Conservation (phyloP, 257 asterid genomes). For the Eustoma russellianum region DNA sequence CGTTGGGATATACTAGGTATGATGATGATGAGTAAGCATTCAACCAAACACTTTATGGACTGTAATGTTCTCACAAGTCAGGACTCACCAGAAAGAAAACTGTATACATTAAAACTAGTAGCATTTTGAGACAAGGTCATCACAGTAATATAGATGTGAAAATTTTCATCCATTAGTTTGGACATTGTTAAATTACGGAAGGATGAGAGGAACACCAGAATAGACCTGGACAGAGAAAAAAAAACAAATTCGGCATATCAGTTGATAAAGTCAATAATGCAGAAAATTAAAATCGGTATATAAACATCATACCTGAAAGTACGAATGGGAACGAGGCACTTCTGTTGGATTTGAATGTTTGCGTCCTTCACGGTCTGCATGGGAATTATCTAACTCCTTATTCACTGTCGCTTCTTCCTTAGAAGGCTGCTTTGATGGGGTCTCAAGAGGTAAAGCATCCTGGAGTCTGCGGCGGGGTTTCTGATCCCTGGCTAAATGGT, state of each 20-base stretch:
- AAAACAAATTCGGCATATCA: constrained; percentile 10
- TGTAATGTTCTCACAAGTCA: not conserved
- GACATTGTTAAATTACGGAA: constrained; percentile 10
- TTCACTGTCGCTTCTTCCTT: constrained; percentile 25
- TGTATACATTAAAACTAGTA: not conserved
- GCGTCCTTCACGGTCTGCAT: constrained; percentile 23
- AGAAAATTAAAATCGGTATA: not conserved
- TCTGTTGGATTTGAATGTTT: constrained; percentile 35
- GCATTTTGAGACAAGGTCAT: constrained; percentile 7
- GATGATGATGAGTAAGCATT: no score
- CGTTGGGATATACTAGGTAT: no score
- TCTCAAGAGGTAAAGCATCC: constrained; percentile 50
- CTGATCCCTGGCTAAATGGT: constrained; percentile 31
- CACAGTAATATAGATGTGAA: constrained; percentile 3
- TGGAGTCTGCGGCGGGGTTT: constrained; percentile 39
- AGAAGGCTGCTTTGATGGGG: constrained; percentile 26
- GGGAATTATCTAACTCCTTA: constrained; percentile 33
- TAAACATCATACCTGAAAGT: constrained; percentile 53
- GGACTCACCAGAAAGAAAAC: constrained; percentile 4
- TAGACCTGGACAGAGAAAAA: constrained; percentile 18
- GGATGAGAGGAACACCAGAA: constrained; percentile 19
- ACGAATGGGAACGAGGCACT: constrained; percentile 39
- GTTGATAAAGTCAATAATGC: constrained; percentile 4
- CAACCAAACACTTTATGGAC: not conserved
- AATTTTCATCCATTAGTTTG: constrained; percentile 10